A percentile compares a stretch with the other conserved stretches of the same genome.
Conservation (phyloP, 2,329 filamentous ascomycete genomes). For the Claviceps fusiformis region DNA sequence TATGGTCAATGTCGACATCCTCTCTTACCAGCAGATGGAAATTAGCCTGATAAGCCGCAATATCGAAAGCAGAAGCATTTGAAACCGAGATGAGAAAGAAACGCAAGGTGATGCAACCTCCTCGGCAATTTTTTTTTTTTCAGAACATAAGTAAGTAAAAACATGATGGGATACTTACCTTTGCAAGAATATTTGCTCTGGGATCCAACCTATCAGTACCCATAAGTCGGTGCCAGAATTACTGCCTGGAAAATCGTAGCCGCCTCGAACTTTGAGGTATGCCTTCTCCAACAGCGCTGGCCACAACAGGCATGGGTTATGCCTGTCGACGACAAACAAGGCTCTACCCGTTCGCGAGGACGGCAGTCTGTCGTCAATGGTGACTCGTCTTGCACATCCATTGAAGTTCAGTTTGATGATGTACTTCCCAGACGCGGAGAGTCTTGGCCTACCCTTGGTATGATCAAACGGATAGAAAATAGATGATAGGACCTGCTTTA, state of each 20-base stretch:
- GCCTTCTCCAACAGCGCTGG: constrained; percentile 91
- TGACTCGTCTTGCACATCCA: constrained; percentile 74
- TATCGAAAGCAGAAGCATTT: neutral
- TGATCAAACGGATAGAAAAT: constrained; percentile 66
- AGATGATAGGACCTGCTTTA: constrained; percentile 48
- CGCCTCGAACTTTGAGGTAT: constrained; percentile 86
- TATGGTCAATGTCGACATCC: constrained; percentile 58
- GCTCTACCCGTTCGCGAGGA: constrained; percentile 59
- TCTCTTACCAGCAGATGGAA: constrained; percentile 39
- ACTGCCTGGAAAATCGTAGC: constrained; percentile 95
- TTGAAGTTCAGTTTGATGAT: constrained; percentile 92
- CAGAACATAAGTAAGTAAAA: neutral
- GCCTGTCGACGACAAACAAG: constrained; percentile 77
- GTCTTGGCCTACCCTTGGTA: constrained; percentile 37
- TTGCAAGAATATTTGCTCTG: constrained; percentile 86
- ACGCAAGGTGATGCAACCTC: neutral
- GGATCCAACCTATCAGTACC: constrained; percentile 90
- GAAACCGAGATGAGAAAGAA: neutral
- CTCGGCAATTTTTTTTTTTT: neutral
- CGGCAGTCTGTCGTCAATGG: constrained; percentile 81
- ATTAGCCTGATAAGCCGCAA: neutral
- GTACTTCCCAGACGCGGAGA: constrained; percentile 78
- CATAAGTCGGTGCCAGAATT: constrained; percentile 93
- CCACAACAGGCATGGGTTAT: constrained; percentile 73
- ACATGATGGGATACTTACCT: constrained; percentile 27